Conservation (phyloP, 495 filamentous ascomycete species). For the Daldinia concentrica region DNA sequence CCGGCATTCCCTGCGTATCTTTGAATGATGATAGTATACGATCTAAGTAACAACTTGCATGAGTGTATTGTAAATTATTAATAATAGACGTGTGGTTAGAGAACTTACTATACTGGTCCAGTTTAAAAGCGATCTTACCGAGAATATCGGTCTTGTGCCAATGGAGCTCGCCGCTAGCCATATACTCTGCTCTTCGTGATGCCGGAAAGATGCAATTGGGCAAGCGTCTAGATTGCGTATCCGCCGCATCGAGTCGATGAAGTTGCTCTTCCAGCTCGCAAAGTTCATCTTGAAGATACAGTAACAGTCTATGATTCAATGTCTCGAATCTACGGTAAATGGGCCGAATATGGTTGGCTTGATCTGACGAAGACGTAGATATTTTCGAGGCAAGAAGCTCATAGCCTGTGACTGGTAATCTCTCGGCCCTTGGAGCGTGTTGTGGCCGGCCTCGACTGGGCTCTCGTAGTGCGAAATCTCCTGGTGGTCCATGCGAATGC, state of each 20-base stretch:
- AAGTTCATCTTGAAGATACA: slow-evolving; percentile 89
- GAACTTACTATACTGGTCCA: slow-evolving; percentile 82
- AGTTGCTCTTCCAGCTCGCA: slow-evolving; percentile 80
- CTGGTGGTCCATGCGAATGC: slow-evolving; percentile 42
- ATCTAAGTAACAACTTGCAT: slow-evolving; percentile 57
- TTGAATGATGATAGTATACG: slow-evolving; percentile 74
- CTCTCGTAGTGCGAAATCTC: slow-evolving; percentile 44
- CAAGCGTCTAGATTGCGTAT: slow-evolving; percentile 70
- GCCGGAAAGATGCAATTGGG: slow-evolving; percentile 65
- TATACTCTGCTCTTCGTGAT: slow-evolving; percentile 73
- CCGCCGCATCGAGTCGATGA: slow-evolving; percentile 72
- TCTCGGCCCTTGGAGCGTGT: slow-evolving; percentile 49
- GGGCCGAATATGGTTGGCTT: slow-evolving; percentile 60
- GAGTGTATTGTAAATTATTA: slow-evolving; percentile 18
- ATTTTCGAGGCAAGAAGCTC: slow-evolving; percentile 71
- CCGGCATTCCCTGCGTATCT: slow-evolving; percentile 63
- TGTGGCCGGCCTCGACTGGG: slow-evolving; percentile 41
- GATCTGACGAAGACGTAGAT: slow-evolving; percentile 50
- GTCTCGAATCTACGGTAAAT: slow-evolving; percentile 87
- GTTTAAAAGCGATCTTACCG: slow-evolving; percentile 74
- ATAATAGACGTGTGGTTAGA: not conserved
- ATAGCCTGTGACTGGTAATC: slow-evolving; percentile 66
- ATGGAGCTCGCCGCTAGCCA: slow-evolving; percentile 73
- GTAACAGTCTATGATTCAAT: slow-evolving; percentile 83
- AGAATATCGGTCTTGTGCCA: slow-evolving; percentile 76